A percentile compares a stretch with the other conserved stretches of the same genome.
Evolutionary conservation across 202 grass and related monocot genomes (phyloP).

Genomic region (Schoenoplectus triqueter): DNA sequence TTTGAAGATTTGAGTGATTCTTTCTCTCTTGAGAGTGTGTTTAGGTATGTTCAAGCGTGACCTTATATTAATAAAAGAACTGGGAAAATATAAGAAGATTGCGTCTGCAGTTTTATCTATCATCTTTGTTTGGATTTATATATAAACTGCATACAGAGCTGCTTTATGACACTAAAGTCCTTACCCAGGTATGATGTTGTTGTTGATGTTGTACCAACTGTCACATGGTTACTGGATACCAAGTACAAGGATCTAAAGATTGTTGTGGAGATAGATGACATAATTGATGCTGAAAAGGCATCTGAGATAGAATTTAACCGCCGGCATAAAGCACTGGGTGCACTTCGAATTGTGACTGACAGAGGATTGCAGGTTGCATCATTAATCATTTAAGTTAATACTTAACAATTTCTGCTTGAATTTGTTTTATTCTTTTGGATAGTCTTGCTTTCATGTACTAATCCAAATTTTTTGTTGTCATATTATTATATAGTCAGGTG

Average conservation of each 20-base stretch:
- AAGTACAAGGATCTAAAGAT: constrained; percentile 96
- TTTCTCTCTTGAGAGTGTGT: constrained; percentile 69
- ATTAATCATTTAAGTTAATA: constrained; percentile 36
- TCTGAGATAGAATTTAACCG: constrained; percentile 66
- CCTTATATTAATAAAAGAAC: not conserved
- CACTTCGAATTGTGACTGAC: constrained; percentile 67
- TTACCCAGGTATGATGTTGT: constrained; percentile 80
- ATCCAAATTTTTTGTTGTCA: constrained; percentile 31
- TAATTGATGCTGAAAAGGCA: constrained; percentile 73
- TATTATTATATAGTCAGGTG: constrained; percentile 65
- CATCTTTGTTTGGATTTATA: constrained; percentile 17
- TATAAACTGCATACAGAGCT: constrained; percentile 18
- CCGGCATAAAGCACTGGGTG: constrained; percentile 80
- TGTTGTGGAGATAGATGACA: constrained; percentile 87
- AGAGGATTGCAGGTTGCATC: constrained; percentile 93
- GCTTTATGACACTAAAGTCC: constrained; percentile 27
- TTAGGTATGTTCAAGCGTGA: constrained; percentile 60
- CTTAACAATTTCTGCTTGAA: constrained; percentile 20
- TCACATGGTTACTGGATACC: constrained; percentile 76
- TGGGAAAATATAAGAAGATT: not conserved
- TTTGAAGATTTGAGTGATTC: constrained; percentile 72
- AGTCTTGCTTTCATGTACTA: constrained; percentile 16
- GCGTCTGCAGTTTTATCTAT: not conserved
- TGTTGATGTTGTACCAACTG: constrained; percentile 75
- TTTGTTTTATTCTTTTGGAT: constrained; percentile 23